A percentile compares a stretch with the other conserved stretches of the same genome.
Conservation (phyloP, 177 flowering plant genomes). For the Telopea speciosissima region DNA sequence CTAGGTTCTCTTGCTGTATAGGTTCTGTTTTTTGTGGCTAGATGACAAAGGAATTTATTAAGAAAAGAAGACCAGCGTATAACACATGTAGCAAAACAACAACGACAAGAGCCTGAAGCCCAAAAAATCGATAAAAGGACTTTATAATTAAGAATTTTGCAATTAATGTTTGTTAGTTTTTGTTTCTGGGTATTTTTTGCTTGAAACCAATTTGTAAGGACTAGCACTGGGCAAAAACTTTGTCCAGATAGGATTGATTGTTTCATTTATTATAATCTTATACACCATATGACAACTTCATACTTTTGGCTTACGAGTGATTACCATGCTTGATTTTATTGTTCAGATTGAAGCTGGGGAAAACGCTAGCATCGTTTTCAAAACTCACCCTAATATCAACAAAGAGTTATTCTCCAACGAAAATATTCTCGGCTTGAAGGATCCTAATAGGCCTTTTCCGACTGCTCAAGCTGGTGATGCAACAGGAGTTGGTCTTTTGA, state of each 20-base stretch:
- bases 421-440: slow-evolving; percentile 83
- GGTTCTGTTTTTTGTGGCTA: too few relatives aligned
- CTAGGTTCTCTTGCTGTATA: too few relatives aligned
- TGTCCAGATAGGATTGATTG: not conserved
- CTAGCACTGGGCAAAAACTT: not conserved
- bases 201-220: not conserved
- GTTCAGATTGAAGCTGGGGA: slow-evolving; percentile 75
- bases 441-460: slow-evolving; percentile 88
- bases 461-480: slow-evolving; percentile 68
- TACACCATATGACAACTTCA: not conserved
- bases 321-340: slow-evolving; percentile 1
- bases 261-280: not conserved
- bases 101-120: too few relatives aligned
- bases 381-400: slow-evolving; percentile 97
- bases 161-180: not conserved
- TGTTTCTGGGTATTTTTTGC: not conserved
- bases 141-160: not conserved
- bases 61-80: too few relatives aligned
- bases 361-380: slow-evolving; percentile 68
- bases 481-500: slow-evolving; percentile 75
- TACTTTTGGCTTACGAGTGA: not conserved
- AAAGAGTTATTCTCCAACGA: slow-evolving; percentile 79
- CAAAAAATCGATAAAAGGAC: too few relatives aligned
- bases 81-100: too few relatives aligned
- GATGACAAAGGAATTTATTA: too few relatives aligned